Percentiles rank a stretch among this genome's conserved stretches.
Evolutionary conservation across 768 basidiomycete genomes (phyloP).

Genomic region (Phallus indusiatus): DNA sequence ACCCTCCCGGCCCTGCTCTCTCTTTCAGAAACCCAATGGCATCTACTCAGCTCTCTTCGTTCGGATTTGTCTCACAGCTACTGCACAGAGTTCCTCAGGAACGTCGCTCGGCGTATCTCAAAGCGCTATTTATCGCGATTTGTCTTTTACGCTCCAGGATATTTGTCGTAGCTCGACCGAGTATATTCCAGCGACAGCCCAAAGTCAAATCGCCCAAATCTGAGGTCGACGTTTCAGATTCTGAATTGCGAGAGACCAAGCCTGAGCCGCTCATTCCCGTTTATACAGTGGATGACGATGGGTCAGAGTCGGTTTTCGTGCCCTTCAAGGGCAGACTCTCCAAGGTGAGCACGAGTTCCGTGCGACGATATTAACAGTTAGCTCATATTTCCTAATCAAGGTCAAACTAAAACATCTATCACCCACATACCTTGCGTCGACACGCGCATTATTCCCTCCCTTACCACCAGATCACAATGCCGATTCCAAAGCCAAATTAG

Average conservation of each 20-base stretch:
- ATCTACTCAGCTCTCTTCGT: neutral
- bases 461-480: slow-evolving; percentile 25
- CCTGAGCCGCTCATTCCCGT: slow-evolving; percentile 36
- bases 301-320: slow-evolving; percentile 55
- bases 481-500: slow-evolving; percentile 51
- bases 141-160: slow-evolving; percentile 9
- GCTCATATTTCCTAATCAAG: slow-evolving; percentile 15
- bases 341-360: slow-evolving; percentile 35
- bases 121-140: slow-evolving; percentile 2
- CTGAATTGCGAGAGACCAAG: neutral
- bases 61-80: neutral
- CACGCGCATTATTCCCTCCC: slow-evolving; percentile 55
- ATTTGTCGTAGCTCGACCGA: neutral
- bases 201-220: slow-evolving; percentile 21
- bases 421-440: slow-evolving; percentile 35
- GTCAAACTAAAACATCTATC: slow-evolving; percentile 42
- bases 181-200: neutral
- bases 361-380: neutral
- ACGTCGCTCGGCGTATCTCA: neutral
- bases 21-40: neutral
- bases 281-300: slow-evolving; percentile 50
- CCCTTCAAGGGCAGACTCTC: slow-evolving; percentile 55
- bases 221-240: slow-evolving; percentile 32
- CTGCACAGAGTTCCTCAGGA: neutral
- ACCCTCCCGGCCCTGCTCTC: neutral